Conservation (phyloP, 352 stramenopile genomes). For the Pythium angustatum region DNA sequence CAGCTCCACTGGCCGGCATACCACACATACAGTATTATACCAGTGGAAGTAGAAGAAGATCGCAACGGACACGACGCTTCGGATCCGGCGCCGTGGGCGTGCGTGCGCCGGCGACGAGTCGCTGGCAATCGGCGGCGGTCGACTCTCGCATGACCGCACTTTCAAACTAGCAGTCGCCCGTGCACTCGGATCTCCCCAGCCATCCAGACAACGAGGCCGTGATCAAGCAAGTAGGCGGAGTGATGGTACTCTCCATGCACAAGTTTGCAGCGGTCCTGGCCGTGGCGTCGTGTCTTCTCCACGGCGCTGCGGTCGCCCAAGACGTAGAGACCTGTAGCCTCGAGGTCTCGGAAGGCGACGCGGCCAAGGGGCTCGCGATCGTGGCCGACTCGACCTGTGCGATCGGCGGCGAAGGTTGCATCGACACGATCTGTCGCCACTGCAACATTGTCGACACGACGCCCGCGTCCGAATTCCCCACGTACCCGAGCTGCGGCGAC, state of each 20-base stretch:
- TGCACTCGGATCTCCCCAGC: too few species aligned
- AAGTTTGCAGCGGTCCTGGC: background rate
- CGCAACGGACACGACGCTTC: too few species aligned
- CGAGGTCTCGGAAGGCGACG: background rate
- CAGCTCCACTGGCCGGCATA: too few species aligned
- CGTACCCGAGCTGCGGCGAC: background rate
- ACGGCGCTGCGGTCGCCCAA: background rate
- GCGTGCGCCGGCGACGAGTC: too few species aligned
- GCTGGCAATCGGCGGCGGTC: too few species aligned
- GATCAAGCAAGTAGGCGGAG: too few species aligned
- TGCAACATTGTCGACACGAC: background rate
- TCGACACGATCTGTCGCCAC: conserved; percentile 1
- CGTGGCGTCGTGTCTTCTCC: background rate
- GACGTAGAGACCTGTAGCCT: background rate
- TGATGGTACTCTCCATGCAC: background rate
- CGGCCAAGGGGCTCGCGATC: background rate
- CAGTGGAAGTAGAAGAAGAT: too few species aligned
- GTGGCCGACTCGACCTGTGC: background rate
- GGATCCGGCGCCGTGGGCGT: too few species aligned
- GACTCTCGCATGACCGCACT: too few species aligned
- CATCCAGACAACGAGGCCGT: too few species aligned
- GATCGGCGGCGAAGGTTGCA: background rate
- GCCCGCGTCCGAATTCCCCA: background rate
- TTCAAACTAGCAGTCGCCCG: too few species aligned
- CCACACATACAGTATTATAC: too few species aligned